Base-by-base conservation (phyloP, 2,329 filamentous ascomycete genomes). In the Ophiostoma ulmi region DNA sequence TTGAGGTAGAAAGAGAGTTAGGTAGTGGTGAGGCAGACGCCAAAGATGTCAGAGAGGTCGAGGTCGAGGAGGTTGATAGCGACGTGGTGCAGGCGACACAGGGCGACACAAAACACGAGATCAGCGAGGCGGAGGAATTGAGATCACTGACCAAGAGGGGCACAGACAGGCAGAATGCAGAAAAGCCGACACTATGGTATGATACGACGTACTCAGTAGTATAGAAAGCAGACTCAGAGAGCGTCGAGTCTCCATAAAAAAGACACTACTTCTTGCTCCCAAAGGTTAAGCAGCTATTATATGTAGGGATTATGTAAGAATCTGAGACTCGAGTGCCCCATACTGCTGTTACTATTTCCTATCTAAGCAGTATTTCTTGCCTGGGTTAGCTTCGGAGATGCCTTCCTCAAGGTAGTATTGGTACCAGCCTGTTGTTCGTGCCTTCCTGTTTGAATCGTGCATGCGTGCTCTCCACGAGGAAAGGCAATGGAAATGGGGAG, bases 341-440 rank as follows among this genome's bases (percentile, higher is more conserved):
- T 31, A 31, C 39, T 31, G 31, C 13, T 58, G n/a, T 22, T 39
- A 66, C 26, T 70, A 68, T 70, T 70, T 68, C 70, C 70, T 70
- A 70, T 70, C 70, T 70, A 20, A 70, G 70, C 65, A 70, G 65
- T 63, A 17, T 70, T 70, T 44, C 69, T 70, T 26, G 41, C 67
- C 48, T 66, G 61, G 67, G 70, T 65, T 68, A 70, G 70, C 66
- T 58, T 58, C 52, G 52, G 52, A 58, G 11, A 26, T 26, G 11
- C 52, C 52, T 58, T 58, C 52, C 52, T 48, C 17, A 48, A 48
- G 44, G 44, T 48, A 48, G 20, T 20, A 48, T 48, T 48, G 44
- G 44, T 22, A 26, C n/a, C n/a, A 58, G 17, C 31, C 3, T 48
- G 14, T 17, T 58, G 52, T 48, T 70, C 52, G 36, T 44, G 61